Evolutionary conservation across 2,329 filamentous ascomycete genomes (phyloP).

Genomic region (Ceratocystis variospora): DNA sequence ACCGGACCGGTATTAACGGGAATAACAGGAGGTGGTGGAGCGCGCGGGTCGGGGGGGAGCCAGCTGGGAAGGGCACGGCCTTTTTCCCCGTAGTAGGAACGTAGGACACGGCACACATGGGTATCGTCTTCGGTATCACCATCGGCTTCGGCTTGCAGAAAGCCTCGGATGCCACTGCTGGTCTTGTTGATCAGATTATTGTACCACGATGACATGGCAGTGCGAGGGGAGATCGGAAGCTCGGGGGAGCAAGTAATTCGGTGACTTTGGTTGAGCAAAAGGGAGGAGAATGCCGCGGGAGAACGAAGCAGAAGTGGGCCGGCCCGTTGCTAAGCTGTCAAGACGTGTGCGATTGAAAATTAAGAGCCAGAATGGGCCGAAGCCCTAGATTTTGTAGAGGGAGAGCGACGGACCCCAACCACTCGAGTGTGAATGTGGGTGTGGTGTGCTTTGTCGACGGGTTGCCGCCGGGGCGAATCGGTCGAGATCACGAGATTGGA

Average conservation of each 20-base stretch:
- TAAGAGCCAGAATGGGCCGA: neutral
- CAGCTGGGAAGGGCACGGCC: constrained; percentile 67
- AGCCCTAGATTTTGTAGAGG: neutral
- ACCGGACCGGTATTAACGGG: constrained; percentile 39
- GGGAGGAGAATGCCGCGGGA: neutral
- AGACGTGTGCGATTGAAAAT: neutral
- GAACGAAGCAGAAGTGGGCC: neutral
- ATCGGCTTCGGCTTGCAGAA: constrained; percentile 52
- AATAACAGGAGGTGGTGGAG: constrained; percentile 37
- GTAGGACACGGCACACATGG: constrained; percentile 83
- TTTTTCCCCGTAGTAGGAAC: constrained; percentile 85
- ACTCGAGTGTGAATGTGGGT: neutral
- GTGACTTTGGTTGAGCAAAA: neutral
- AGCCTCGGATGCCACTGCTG: constrained; percentile 54
- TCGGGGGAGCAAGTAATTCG: neutral
- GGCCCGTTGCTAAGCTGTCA: neutral
- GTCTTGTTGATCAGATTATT: constrained; percentile 56
- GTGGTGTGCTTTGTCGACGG: neutral
- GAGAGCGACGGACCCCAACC: neutral
- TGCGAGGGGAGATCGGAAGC: neutral
- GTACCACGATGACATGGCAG: constrained; percentile 63
- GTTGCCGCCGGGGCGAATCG: constrained; percentile 1
- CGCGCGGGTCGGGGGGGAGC: constrained; percentile 81
- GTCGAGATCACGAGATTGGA: neutral
- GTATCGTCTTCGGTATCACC: constrained; percentile 78